Evolutionary conservation across 2,329 filamentous ascomycete genomes (phyloP).

Genomic region (Rutstroemia sp.): DNA sequence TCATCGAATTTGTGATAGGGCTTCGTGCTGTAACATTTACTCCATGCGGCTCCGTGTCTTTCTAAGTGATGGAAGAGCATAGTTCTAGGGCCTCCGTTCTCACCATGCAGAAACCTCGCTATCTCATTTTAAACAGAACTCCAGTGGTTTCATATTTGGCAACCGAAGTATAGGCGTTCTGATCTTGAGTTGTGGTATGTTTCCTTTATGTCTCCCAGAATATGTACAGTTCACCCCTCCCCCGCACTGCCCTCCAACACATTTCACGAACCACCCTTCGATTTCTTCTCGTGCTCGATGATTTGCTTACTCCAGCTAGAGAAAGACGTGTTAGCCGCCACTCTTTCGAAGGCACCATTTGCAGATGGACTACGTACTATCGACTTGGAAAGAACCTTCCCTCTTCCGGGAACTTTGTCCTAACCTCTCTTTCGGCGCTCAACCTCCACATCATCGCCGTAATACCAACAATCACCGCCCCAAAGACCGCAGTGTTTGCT

Average conservation of each 20-base stretch:
- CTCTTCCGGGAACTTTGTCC: constrained; percentile 68
- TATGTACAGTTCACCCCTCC: constrained; percentile 23
- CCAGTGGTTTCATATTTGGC: too few relatives aligned
- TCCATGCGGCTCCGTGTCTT: too few relatives aligned
- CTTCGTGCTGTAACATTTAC: too few relatives aligned
- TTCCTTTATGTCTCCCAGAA: constrained; percentile 6
- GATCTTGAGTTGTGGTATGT: constrained; percentile 1
- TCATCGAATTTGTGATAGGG: too few relatives aligned
- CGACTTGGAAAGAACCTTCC: constrained; percentile 77
- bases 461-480: constrained; percentile 60
- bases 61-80: too few relatives aligned
- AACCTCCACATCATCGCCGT: constrained; percentile 60
- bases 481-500: constrained; percentile 75
- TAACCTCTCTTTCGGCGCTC: constrained; percentile 66
- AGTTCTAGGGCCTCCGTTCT: too few relatives aligned
- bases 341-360: constrained; percentile 18
- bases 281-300: constrained; percentile 54
- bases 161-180: too few relatives aligned
- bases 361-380: constrained; percentile 53
- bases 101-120: too few relatives aligned
- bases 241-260: background rate
- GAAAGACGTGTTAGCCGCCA: background rate
- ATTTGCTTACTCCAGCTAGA: constrained; percentile 65
- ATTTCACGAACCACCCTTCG: constrained; percentile 15
- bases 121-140: too few relatives aligned